Percentiles rank a stretch among this genome's conserved stretches.
Evolutionary conservation across 495 filamentous ascomycete species (phyloP).

Genomic region (Podospora sp.): DNA sequence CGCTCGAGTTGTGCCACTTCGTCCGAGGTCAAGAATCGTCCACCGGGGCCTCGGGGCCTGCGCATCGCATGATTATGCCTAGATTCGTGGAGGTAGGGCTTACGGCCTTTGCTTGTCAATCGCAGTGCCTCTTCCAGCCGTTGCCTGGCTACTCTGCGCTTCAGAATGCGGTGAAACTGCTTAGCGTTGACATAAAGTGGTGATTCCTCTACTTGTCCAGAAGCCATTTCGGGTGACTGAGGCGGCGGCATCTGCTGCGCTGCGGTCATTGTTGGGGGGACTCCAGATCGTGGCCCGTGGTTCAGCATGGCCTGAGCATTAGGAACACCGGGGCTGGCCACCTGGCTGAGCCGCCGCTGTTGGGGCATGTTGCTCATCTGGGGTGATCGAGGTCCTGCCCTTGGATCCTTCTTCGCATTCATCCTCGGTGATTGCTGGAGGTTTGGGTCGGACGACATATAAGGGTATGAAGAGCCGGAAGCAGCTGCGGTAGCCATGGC

Average conservation of each 20-base stretch:
- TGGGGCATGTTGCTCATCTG: slow-evolving; percentile 57
- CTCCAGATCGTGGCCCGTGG: slow-evolving; percentile 48
- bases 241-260: slow-evolving; percentile 61
- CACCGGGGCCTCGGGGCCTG: slow-evolving; percentile 91
- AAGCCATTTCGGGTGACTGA: slow-evolving; percentile 79
- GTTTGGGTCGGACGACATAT: slow-evolving; percentile 57
- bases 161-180: slow-evolving; percentile 96
- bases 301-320: slow-evolving; percentile 61
- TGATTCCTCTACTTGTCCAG: slow-evolving; percentile 81
- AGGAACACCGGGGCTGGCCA: slow-evolving; percentile 64
- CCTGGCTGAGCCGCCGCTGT: slow-evolving; percentile 63
- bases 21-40: slow-evolving; percentile 96
- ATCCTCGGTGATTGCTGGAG: slow-evolving; percentile 65
- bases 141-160: slow-evolving; percentile 89
- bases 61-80: slow-evolving; percentile 99
- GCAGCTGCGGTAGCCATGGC: slow-evolving; percentile 75
- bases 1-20: slow-evolving; percentile 91
- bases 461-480: slow-evolving; percentile 61
- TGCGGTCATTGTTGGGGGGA: slow-evolving; percentile 52
- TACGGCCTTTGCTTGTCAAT: slow-evolving; percentile 90
- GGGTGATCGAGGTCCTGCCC: slow-evolving; percentile 60
- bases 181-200: slow-evolving; percentile 98
- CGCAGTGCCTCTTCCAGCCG: slow-evolving; percentile 89
- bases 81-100: slow-evolving; percentile 98
- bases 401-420: slow-evolving; percentile 59